Evolutionary conservation across 805 yeast genomes (phyloP).

Genomic region (Candida silvicultrix): DNA sequence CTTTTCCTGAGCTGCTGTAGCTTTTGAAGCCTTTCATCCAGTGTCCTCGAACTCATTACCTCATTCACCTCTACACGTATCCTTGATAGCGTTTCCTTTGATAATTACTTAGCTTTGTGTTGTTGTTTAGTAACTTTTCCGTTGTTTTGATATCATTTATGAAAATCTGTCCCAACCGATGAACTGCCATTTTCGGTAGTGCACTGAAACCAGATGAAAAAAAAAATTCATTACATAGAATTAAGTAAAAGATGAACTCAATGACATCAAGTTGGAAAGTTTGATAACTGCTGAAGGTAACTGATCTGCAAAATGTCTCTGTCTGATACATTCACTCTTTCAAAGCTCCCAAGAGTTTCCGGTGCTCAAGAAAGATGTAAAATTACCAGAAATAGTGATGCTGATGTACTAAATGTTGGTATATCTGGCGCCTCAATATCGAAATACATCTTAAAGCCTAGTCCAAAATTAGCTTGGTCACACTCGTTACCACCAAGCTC

Average conservation of each 20-base stretch:
- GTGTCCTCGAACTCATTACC: background rate
- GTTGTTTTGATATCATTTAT: background rate
- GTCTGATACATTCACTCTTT: constrained; percentile 16
- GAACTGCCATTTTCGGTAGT: background rate
- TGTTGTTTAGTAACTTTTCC: too few relatives aligned
- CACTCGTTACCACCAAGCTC: constrained; percentile 41
- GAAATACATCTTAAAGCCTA: constrained; percentile 39
- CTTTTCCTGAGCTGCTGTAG: constrained; percentile 22
- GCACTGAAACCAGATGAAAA: background rate
- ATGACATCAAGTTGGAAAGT: background rate
- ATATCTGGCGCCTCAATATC: constrained; percentile 23
- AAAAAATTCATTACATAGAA: background rate
- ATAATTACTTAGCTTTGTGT: too few relatives aligned
- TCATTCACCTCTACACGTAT: too few relatives aligned
- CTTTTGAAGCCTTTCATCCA: constrained; percentile 16
- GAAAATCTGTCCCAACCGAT: background rate
- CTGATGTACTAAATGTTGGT: constrained; percentile 19
- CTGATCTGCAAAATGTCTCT: constrained; percentile 10
- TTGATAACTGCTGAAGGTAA: too few relatives aligned
- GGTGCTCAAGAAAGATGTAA: constrained; percentile 10
- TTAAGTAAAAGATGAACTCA: background rate
- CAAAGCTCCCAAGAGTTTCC: constrained; percentile 22
- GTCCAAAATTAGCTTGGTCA: constrained; percentile 48
- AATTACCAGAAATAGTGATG: constrained; percentile 7
- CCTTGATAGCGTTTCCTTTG: too few relatives aligned